phyloP scores from a whole-genome alignment of 345 rosid species.

The Diplotaxis tenuifolia region DNA sequence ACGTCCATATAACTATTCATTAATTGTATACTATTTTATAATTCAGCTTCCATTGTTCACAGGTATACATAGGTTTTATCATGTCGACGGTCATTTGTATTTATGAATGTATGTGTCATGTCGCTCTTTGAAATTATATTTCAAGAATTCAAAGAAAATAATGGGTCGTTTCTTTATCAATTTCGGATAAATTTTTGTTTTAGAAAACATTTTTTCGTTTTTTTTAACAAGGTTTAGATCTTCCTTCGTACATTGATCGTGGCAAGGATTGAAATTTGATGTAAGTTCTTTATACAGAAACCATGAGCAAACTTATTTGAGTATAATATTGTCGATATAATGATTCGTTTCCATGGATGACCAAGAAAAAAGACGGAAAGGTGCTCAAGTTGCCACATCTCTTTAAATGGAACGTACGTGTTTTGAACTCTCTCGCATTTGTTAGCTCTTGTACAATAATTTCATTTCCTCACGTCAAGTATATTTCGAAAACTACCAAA shows the following conservation, averaged over 20 bases:
- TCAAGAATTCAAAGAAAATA: background rate
- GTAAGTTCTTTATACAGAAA: background rate
- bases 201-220: too few species aligned
- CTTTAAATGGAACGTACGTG: slow-evolving; percentile 23
- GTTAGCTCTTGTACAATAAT: slow-evolving; percentile 29
- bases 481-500: slow-evolving; percentile 3
- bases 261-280: background rate
- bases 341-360: background rate
- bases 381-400: slow-evolving; percentile 33
- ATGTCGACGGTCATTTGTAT: background rate
- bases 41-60: background rate
- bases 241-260: background rate
- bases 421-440: slow-evolving; percentile 18
- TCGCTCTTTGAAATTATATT: background rate
- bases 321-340: background rate
- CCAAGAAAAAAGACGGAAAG: slow-evolving; percentile 13
- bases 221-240: background rate
- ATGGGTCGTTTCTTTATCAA: background rate
- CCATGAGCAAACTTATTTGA: background rate
- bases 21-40: background rate
- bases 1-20: slow-evolving; percentile 27
- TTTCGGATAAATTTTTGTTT: background rate
- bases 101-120: background rate
- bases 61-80: slow-evolving; percentile 17
- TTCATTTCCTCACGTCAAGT: background rate